Conservation (phyloP, 2,329 filamentous ascomycete species). For the Dactylellina drechsleri region DNA sequence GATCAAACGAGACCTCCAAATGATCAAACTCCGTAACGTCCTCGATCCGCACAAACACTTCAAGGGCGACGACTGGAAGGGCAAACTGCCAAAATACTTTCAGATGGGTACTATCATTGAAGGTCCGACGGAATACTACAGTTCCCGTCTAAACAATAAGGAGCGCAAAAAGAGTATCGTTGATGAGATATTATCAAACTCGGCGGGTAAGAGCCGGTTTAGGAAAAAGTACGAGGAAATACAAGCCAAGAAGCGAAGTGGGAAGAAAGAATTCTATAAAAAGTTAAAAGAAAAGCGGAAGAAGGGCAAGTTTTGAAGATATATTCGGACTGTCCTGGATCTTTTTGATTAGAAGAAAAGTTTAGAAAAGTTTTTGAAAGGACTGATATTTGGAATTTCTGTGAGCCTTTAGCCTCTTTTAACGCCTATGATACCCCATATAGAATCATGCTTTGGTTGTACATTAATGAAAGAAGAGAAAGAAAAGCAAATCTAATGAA, state of each 20-base stretch:
- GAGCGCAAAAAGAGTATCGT: constrained; percentile 87
- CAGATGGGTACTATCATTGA: constrained; percentile 89
- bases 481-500: no score
- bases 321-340: background rate
- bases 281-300: constrained; percentile 73
- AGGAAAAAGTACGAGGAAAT: constrained; percentile 88
- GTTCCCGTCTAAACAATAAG: constrained; percentile 81
- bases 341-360: background rate
- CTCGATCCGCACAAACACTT: constrained; percentile 90
- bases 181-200: constrained; percentile 79
- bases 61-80: constrained; percentile 81
- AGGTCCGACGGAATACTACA: constrained; percentile 88
- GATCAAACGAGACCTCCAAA: constrained; percentile 86
- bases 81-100: constrained; percentile 78
- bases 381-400: no score
- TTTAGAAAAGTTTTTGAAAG: constrained; percentile 2
- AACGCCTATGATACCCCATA: constrained; percentile 48
- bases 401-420: constrained; percentile 32
- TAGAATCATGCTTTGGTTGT: constrained; percentile 40
- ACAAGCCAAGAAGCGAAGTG: constrained; percentile 81
- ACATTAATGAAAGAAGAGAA: constrained; percentile 30
- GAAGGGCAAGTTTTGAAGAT: constrained; percentile 47
- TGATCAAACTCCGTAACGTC: constrained; percentile 87
- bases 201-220: constrained; percentile 76
- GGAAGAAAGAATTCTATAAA: constrained; percentile 90